phyloP scores from a whole-genome alignment of 306 rosid genomes.

The Gynostemma pentaphyllum region DNA sequence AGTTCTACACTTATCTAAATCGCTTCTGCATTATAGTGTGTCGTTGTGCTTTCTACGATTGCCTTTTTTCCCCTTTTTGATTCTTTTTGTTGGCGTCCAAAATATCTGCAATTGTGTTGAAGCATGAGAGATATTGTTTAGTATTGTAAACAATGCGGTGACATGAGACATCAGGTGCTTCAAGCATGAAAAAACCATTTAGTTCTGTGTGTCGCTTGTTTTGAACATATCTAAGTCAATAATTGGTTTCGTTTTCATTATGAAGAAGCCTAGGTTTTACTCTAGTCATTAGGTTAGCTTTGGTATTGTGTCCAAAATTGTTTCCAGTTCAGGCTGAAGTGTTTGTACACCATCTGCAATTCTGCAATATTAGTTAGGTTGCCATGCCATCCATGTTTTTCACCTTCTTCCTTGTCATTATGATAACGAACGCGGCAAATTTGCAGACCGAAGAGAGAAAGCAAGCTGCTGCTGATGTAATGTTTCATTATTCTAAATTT shows the following conservation, averaged over 20 bases:
- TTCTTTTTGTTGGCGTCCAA: background rate
- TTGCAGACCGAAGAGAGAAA: constrained; percentile 59
- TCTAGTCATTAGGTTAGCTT: background rate
- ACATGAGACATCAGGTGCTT: background rate
- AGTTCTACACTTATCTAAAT: background rate
- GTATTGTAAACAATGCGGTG: background rate
- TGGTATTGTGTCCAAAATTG: background rate
- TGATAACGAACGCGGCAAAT: constrained; percentile 4
- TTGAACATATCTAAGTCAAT: background rate
- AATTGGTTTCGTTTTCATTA: background rate
- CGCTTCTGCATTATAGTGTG: background rate
- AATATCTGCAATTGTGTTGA: background rate
- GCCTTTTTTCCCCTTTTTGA: background rate
- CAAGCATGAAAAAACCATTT: background rate
- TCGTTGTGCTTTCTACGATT: background rate
- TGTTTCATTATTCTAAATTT: constrained; percentile 76
- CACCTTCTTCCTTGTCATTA: constrained; percentile 3
- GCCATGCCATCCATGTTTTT: background rate
- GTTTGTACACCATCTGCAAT: background rate
- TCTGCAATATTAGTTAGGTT: background rate
- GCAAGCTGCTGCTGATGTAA: constrained; percentile 82
- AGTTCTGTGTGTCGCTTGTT: background rate
- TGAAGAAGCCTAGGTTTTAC: background rate
- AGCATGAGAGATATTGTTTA: background rate
- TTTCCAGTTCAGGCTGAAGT: background rate